Conservation (phyloP, 345 rosid species). For the Tarenaya hassleriana region DNA sequence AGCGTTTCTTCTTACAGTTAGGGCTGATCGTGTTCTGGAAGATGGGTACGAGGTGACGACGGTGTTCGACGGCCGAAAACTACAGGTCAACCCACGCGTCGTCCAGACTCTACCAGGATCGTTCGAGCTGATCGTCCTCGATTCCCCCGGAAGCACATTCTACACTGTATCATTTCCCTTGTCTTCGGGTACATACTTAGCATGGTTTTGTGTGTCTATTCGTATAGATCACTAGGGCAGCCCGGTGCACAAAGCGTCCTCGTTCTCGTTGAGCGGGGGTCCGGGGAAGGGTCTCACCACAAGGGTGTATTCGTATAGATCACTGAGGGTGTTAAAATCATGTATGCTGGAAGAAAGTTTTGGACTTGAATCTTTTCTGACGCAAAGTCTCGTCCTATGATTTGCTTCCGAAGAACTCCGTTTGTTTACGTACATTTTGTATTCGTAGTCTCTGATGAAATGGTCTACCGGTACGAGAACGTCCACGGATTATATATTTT, state of each 20-base stretch:
- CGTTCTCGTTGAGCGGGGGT: too few species aligned
- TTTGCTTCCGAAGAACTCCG: too few species aligned
- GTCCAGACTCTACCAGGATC: slow-evolving; percentile 41
- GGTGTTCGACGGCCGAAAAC: slow-evolving; percentile 43
- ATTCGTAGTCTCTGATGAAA: too few species aligned
- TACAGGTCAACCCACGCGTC: slow-evolving; percentile 39
- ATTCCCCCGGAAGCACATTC: slow-evolving; percentile 35
- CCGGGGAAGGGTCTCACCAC: too few species aligned
- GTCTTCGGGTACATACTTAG: slow-evolving; percentile 32
- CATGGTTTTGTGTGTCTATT: too few species aligned
- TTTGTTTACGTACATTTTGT: too few species aligned
- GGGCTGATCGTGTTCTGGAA: slow-evolving; percentile 37
- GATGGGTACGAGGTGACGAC: slow-evolving; percentile 61
- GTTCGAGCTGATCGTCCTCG: slow-evolving; percentile 47
- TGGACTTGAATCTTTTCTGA: background rate
- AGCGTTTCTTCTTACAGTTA: slow-evolving; percentile 20
- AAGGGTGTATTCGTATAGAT: too few species aligned
- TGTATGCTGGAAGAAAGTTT: background rate
- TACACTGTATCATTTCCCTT: slow-evolving; percentile 48
- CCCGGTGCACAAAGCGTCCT: too few species aligned
- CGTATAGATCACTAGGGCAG: too few species aligned
- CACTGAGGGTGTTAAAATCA: too few species aligned
- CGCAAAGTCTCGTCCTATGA: background rate
- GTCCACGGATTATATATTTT: background rate
- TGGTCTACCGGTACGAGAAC: too few species aligned